Percentiles rank a stretch among this genome's conserved stretches.
Evolutionary conservation across 208 protist species (phyloP).

Genomic region (Porcisia hertigi): DNA sequence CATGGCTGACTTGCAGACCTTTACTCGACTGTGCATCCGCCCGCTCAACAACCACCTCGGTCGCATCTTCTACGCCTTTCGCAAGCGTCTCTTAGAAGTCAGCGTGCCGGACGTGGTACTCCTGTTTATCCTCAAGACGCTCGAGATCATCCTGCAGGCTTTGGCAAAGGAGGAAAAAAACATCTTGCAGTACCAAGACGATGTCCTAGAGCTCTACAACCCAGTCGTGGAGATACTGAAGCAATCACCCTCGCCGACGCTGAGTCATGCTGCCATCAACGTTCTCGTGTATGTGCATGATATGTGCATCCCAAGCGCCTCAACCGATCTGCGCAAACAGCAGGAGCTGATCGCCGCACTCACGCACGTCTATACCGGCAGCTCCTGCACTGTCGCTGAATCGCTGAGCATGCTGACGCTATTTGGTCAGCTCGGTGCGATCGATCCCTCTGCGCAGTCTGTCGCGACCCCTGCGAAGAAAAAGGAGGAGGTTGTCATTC

Average conservation of each 20-base stretch:
- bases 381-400: slow-evolving; percentile 63
- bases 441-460: slow-evolving; percentile 72
- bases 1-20: slow-evolving; percentile 85
- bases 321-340: slow-evolving; percentile 48
- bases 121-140: slow-evolving; percentile 77
- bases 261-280: slow-evolving; percentile 79
- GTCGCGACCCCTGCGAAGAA: slow-evolving; percentile 50
- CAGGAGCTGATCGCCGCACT: slow-evolving; percentile 76
- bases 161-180: slow-evolving; percentile 63
- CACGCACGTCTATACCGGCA: slow-evolving; percentile 75
- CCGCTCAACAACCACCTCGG: slow-evolving; percentile 72
- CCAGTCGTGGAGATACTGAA: slow-evolving; percentile 66
- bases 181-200: slow-evolving; percentile 81
- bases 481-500: slow-evolving; percentile 69
- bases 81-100: slow-evolving; percentile 61
- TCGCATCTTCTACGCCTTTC: slow-evolving; percentile 86
- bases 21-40: slow-evolving; percentile 72
- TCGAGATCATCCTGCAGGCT: slow-evolving; percentile 64
- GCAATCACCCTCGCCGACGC: slow-evolving; percentile 60
- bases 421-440: slow-evolving; percentile 87
- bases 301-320: slow-evolving; percentile 54
- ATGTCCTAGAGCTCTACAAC: slow-evolving; percentile 77
- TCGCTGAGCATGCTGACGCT: slow-evolving; percentile 78
- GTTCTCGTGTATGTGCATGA: slow-evolving; percentile 79
- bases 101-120: slow-evolving; percentile 65